Base-by-base conservation (phyloP, 1,284 basidiomycete genomes). In the Ceratobasidium sp. region DNA sequence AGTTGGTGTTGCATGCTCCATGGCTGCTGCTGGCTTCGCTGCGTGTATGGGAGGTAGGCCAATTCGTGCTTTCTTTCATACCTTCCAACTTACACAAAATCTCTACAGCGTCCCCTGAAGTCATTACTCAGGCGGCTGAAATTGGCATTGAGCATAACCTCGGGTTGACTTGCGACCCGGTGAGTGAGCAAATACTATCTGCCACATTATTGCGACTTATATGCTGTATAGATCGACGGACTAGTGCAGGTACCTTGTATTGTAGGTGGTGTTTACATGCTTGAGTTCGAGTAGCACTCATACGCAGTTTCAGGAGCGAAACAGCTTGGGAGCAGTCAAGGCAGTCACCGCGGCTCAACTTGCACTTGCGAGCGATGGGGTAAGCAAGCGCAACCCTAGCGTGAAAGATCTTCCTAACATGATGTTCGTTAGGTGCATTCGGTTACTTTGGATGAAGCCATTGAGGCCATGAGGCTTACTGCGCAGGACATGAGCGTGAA, bases 221-320 rank as follows among this genome's bases (percentile, higher is more conserved):
- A 44, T 38, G 23, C 28, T 16, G n/a, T 21, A 9, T n/a, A 54
- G 50, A 46, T 64, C 52, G 74, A 76, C 46, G 76, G 84, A 0
- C 77, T 96, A 9, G 95, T 97, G 0, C 95, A 98, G 81, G 94
- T 98, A 8, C 96, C 96, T 0, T 98, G 94, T 79, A 96, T 97
- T 76, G 94, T 95, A 81, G 76, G 89, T 84, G 30, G 55, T n/a
- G n/a, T n/a, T n/a, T n/a, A n/a, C n/a, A n/a, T n/a, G n/a, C n/a
- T n/a, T n/a, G n/a, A n/a, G n/a, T n/a, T n/a, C n/a, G n/a, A n/a
- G n/a, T n/a, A n/a, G 52, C 16, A 44, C 38, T 66, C 30, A 13
- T 66, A 62, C 59, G 28, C 58, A 23, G 32, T 21, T 35, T 72
- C 76, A 92, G 89, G 93, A 95, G 81, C 87, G 93, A 26, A 96